Evolutionary conservation across 2,329 filamentous ascomycete species (phyloP).

Genomic region (Calonectria pseudoreteaudii): DNA sequence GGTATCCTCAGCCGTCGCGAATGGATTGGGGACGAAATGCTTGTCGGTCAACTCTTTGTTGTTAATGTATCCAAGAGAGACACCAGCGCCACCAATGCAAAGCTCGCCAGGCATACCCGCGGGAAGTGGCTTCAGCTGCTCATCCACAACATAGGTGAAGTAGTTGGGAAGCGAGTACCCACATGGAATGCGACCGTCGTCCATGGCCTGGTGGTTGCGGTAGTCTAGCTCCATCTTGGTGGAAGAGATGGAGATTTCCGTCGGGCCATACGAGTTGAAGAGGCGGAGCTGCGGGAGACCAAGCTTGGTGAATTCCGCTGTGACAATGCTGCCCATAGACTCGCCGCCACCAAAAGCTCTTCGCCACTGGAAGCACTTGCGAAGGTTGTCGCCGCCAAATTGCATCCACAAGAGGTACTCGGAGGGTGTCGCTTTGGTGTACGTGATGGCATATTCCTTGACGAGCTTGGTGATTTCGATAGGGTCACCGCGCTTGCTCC

Average conservation of each 20-base stretch:
- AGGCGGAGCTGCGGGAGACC: background rate
- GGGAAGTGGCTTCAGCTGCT: background rate
- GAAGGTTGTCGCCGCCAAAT: background rate
- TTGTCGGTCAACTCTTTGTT: conserved; percentile 23
- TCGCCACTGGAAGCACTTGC: background rate
- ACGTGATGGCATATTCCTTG: background rate
- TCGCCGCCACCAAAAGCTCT: background rate
- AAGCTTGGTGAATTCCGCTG: background rate
- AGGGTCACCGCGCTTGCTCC: background rate
- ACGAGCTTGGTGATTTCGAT: background rate
- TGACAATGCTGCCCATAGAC: background rate
- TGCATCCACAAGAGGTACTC: background rate
- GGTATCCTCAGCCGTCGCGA: conserved; percentile 17
- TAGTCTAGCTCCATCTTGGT: background rate
- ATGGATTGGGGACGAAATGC: conserved; percentile 30
- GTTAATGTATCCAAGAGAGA: conserved; percentile 53
- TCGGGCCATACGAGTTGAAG: conserved; percentile 46
- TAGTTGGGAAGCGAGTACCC: conserved; percentile 17
- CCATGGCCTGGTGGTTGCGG: background rate
- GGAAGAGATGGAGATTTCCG: conserved; percentile 36
- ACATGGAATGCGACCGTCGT: background rate
- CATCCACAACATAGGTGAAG: conserved; percentile 18
- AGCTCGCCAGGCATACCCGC: conserved; percentile 23
- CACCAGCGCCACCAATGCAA: conserved; percentile 48
- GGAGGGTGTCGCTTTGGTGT: background rate